Conservation (phyloP, 305 asterid species). For the Rubia peregrina region DNA sequence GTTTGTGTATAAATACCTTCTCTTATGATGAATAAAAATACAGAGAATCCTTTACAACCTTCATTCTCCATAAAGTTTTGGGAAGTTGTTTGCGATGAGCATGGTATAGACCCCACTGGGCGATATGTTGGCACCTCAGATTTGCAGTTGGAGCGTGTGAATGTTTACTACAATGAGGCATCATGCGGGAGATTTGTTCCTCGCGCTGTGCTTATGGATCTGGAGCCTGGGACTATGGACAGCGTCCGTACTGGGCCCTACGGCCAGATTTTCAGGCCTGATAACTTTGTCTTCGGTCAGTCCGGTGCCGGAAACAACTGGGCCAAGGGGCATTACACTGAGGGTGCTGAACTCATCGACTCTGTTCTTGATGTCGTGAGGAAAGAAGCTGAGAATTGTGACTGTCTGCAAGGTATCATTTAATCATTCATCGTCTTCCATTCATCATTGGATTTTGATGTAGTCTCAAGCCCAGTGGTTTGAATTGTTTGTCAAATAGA, state of each 20-base stretch:
- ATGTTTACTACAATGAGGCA: constrained; percentile 79
- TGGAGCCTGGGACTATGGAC: constrained; percentile 89
- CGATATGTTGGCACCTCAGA: constrained; percentile 71
- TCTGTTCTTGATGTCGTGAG: constrained; percentile 86
- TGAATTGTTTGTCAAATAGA: background rate
- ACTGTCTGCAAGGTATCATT: constrained; percentile 69
- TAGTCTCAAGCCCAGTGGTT: background rate
- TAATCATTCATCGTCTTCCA: background rate
- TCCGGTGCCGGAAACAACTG: constrained; percentile 90
- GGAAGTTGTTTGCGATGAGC: constrained; percentile 87
- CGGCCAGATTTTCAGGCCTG: constrained; percentile 86
- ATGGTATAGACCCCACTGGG: constrained; percentile 75
- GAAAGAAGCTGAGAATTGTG: constrained; percentile 87
- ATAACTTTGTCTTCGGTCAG: constrained; percentile 77
- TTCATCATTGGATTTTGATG: background rate
- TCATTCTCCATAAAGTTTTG: too few relatives aligned
- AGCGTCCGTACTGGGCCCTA: constrained; percentile 75
- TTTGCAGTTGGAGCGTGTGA: constrained; percentile 75
- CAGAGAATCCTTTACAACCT: too few relatives aligned
- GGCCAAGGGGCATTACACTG: constrained; percentile 91
- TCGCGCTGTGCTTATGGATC: constrained; percentile 80
- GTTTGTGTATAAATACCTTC: too few relatives aligned
- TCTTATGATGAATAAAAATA: too few relatives aligned
- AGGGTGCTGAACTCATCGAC: constrained; percentile 91
- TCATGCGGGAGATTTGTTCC: constrained; percentile 82